Evolutionary conservation across 73 alveolate species (phyloP).

Genomic region (Tetrahymena thermophila): DNA sequence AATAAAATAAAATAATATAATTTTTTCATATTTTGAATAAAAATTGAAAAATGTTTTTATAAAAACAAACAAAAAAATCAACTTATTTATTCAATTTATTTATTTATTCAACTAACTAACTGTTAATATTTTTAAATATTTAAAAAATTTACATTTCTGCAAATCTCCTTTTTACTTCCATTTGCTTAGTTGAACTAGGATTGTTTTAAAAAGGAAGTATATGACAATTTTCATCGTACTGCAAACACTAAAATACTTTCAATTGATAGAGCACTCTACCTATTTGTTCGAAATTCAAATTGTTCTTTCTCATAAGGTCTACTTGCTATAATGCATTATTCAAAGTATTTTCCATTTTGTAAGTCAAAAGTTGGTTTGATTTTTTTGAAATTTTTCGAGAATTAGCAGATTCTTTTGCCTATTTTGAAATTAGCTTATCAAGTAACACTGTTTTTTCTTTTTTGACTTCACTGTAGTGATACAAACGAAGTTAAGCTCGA

Average conservation of each 20-base stretch:
- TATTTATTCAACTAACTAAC: no score
- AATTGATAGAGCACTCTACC: background rate
- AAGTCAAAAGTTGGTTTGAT: background rate
- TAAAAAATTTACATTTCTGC: background rate
- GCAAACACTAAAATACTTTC: background rate
- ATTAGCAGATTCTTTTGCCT: background rate
- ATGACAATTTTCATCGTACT: background rate
- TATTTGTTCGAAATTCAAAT: background rate
- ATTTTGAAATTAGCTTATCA: background rate
- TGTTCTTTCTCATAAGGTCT: background rate
- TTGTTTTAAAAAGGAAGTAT: background rate
- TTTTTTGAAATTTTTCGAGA: background rate
- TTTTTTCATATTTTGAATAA: no score
- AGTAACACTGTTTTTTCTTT: background rate
- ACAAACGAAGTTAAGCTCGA: background rate
- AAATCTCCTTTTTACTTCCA: background rate
- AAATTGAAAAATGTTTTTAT: no score
- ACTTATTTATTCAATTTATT: no score
- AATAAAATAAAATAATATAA: no score
- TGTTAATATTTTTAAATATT: background rate
- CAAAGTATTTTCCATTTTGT: background rate
- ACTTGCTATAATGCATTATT: background rate
- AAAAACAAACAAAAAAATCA: no score
- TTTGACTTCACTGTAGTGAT: background rate
- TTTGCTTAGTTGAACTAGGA: background rate